These are phyloP conservation scores for Chlorella variabilis DNA, from an alignment of 163 green algal species.

Conservation along the genomic window DNA sequence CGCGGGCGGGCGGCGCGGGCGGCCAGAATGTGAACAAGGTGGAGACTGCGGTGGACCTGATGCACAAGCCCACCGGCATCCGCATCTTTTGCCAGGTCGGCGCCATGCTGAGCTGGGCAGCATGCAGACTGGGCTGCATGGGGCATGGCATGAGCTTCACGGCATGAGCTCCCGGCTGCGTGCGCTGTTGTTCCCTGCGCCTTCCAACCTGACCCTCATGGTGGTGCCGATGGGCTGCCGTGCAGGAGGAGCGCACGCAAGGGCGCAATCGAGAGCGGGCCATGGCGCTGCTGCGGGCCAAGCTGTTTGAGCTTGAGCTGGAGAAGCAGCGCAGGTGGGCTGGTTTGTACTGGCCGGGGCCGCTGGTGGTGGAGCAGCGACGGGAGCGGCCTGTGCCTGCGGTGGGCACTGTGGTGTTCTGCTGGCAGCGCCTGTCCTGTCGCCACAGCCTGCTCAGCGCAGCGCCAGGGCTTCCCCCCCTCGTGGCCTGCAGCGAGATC, in stretches of 20 bases:
- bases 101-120: neutral
- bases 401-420: no score
- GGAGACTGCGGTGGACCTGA: constrained; percentile 95
- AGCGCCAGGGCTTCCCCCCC: no score
- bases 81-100: constrained; percentile 96
- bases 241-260: constrained; percentile 93
- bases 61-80: constrained; percentile 97
- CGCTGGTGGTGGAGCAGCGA: no score
- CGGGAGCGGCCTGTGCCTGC: no score
- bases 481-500: constrained; percentile 4
- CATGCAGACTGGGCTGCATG: neutral
- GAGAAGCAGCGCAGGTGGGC: constrained; percentile 79
- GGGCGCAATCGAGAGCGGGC: constrained; percentile 94
- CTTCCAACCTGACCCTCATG: no score
- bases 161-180: no score
- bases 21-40: constrained; percentile 99
- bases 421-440: neutral
- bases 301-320: constrained; percentile 95
- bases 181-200: no score
- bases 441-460: neutral
- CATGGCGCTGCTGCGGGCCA: constrained; percentile 85
- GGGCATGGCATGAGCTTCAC: no score
- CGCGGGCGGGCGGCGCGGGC: constrained; percentile 73
- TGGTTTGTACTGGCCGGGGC: neutral
- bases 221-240: neutral